These are phyloP conservation scores for Plantago rigida DNA, from an alignment of 305 asterid genomes.

Conservation along the genomic window DNA sequence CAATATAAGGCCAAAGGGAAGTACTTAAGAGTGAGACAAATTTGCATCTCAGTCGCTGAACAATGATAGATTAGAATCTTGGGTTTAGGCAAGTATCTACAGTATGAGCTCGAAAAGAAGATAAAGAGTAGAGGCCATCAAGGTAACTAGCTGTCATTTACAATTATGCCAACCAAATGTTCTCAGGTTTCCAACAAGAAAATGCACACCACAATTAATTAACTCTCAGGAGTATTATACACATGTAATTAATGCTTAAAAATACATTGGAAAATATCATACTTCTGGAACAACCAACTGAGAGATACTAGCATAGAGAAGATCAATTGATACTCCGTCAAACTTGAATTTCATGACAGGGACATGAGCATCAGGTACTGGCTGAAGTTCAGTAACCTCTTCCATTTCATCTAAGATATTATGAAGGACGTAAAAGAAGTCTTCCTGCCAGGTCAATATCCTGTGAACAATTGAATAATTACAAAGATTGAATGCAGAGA, in stretches of 20 bases:
- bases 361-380: constrained; percentile 95
- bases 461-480: constrained; percentile 7
- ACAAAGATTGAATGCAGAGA: constrained; percentile 11
- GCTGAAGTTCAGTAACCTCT: constrained; percentile 82
- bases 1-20: not conserved
- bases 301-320: constrained; percentile 80
- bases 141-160: not conserved
- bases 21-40: too few species aligned
- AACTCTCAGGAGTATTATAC: not conserved
- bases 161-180: not conserved
- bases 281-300: constrained; percentile 82
- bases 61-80: not conserved
- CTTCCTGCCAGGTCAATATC: constrained; percentile 45
- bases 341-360: constrained; percentile 94
- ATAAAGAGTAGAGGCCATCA: not conserved
- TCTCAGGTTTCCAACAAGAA: too few species aligned
- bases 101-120: not conserved
- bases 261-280: constrained; percentile 26
- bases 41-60: too few species aligned
- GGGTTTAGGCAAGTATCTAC: not conserved
- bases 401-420: constrained; percentile 60
- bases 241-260: constrained; percentile 1
- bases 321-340: constrained; percentile 90
- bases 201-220: not conserved
- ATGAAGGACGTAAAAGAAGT: constrained; percentile 72